Conservation (phyloP, 2,329 filamentous ascomycete species). For the Arthrobotrys conoides region DNA sequence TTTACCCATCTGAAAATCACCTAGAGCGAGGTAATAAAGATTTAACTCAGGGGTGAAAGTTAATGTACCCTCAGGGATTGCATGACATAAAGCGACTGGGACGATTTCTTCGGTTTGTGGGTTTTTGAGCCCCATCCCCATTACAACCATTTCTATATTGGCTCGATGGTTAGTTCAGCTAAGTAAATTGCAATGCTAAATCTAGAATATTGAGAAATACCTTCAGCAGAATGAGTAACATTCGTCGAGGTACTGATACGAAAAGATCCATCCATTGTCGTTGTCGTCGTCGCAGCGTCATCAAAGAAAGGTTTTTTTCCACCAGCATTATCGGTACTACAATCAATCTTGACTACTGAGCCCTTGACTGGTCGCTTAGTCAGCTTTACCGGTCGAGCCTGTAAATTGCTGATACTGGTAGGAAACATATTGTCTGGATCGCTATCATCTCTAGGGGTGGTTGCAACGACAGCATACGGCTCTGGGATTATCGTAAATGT, state of each 20-base stretch:
- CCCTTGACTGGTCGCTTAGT: conserved; percentile 42
- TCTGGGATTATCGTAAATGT: conserved; percentile 16
- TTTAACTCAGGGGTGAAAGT: conserved; percentile 28
- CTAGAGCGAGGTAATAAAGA: conserved; percentile 21
- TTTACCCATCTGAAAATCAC: not conserved
- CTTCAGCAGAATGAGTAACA: not conserved
- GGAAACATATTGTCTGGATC: not conserved
- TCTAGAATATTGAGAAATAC: not conserved
- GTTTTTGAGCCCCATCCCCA: conserved; percentile 31
- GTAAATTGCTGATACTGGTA: not conserved
- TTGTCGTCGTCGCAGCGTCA: conserved; percentile 8
- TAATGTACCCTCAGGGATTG: conserved; percentile 22
- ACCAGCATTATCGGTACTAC: not conserved
- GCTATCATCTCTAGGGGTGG: not conserved
- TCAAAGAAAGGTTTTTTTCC: conserved; percentile 25
- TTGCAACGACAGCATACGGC: conserved; percentile 22
- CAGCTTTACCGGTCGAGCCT: conserved; percentile 21
- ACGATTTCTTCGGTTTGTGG: conserved; percentile 29
- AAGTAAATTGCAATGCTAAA: not conserved
- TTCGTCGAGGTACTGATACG: conserved; percentile 29
- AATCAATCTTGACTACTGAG: conserved; percentile 35
- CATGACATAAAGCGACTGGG: conserved; percentile 16
- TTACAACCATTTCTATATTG: conserved; percentile 17
- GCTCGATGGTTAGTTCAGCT: not conserved
- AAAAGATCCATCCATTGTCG: conserved; percentile 35